Percentiles rank a stretch among this genome's conserved stretches.
phyloP scores from a whole-genome alignment of 106 monocot species.

The Narthecium ossifragum region DNA sequence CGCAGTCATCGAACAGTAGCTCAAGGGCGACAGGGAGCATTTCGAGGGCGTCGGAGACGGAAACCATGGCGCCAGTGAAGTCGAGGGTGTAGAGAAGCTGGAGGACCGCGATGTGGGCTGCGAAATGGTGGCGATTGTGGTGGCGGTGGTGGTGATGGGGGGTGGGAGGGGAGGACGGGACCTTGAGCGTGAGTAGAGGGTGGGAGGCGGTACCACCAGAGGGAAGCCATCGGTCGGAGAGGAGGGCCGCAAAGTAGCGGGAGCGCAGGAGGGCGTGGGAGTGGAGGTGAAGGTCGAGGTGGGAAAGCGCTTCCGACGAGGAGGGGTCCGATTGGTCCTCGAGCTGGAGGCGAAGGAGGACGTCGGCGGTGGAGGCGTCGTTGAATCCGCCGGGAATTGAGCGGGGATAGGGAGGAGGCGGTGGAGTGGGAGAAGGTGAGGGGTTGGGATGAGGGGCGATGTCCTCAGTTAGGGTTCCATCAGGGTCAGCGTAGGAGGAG shows the following conservation, averaged over 20 bases:
- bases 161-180: slow-evolving; percentile 9
- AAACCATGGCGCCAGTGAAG: slow-evolving; percentile 36
- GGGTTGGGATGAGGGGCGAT: not conserved
- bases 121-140: slow-evolving; percentile 33
- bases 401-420: not conserved
- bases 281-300: slow-evolving; percentile 69
- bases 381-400: slow-evolving; percentile 38
- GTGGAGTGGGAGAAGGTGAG: slow-evolving; percentile 1
- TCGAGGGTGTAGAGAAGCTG: slow-evolving; percentile 73
- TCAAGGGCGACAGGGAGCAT: slow-evolving; percentile 69
- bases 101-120: slow-evolving; percentile 61
- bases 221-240: slow-evolving; percentile 71
- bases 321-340: slow-evolving; percentile 15
- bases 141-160: not conserved
- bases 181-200: slow-evolving; percentile 15
- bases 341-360: slow-evolving; percentile 48
- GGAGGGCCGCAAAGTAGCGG: slow-evolving; percentile 74
- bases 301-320: not conserved
- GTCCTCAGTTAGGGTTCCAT: slow-evolving; percentile 4
- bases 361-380: slow-evolving; percentile 50
- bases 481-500: slow-evolving; percentile 20
- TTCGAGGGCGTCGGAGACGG: slow-evolving; percentile 66
- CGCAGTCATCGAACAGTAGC: slow-evolving; percentile 77
- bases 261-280: slow-evolving; percentile 66
- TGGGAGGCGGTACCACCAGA: too few relatives aligned